Evolutionary conservation across 2,329 filamentous ascomycete species (phyloP), one percentile per base, ranked within the genome.

Genomic region (Blastomyces silverae): DNA sequence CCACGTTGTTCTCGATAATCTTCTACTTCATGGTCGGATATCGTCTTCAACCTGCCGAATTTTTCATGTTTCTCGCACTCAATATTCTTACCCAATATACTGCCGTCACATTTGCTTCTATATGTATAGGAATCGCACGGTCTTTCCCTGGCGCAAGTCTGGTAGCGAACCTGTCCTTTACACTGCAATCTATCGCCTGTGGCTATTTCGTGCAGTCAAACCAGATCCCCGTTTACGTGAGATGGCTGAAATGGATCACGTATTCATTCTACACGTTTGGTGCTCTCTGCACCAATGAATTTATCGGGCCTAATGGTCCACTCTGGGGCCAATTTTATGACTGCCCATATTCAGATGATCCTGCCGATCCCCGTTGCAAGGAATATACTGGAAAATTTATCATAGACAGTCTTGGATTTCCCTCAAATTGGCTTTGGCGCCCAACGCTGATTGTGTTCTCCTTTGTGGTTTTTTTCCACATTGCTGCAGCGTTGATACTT

Each of bases 1-100:
- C 89, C 0, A 81, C 91, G 20, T 73, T 91, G 3, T 92, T 88
- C 71, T 86, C 86, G 6, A 76, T 86, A 1, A 87, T 92, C 8
- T 87, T 87, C 71, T 92, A 92, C 74, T 92, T 90, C 73, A 91
- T 92, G 87, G 84, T 86, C 7, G 89, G 88, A 0, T 90, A 91
- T 69, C 84, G 89, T 58, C 79, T 82, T 2, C 82, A 87, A 10
- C 84, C 82, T 0, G 75, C 71, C 1, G 84, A 88, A 63, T 92
- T 91, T 74, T 87, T 92, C 65, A 86, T 83, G 0, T 92, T 91
- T 77, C 88, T 92, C 68, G 79, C 82, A 2, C 80, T 91, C 48
- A 83, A 87, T 0, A 74, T 92, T 4, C 74, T 92, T 2, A 87
- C 85, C 56, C 89, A 92, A 66, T 91, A 90, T 68, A 87, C 90